Evolutionary conservation across 192 early-diverging fungal genomes (phyloP).

Genomic region (Umbelopsis isabellina): DNA sequence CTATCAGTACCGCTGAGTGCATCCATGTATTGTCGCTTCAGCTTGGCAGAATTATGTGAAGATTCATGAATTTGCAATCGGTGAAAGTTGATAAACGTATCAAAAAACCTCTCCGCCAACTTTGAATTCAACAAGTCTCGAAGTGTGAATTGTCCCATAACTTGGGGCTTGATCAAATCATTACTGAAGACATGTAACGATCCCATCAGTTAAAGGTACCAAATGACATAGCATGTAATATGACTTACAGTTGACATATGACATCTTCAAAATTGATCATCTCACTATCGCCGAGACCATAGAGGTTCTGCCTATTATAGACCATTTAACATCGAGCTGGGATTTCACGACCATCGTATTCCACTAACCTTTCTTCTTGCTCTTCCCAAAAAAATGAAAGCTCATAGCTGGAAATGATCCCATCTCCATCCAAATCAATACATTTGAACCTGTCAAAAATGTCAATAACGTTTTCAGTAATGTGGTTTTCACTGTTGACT

Average conservation of each 20-base stretch:
- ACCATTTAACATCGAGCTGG: background rate
- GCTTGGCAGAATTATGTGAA: slow-evolving; percentile 29
- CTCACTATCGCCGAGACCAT: slow-evolving; percentile 19
- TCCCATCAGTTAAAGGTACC: background rate
- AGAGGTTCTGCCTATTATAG: slow-evolving; percentile 5
- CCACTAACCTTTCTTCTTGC: slow-evolving; percentile 49
- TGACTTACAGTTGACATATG: slow-evolving; percentile 38
- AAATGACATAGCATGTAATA: background rate
- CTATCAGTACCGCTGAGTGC: background rate
- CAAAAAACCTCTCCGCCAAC: slow-evolving; percentile 42
- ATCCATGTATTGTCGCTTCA: slow-evolving; percentile 26
- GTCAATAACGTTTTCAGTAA: background rate
- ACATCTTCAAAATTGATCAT: slow-evolving; percentile 40
- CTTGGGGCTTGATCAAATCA: slow-evolving; percentile 37
- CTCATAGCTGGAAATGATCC: slow-evolving; percentile 83
- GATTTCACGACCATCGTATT: background rate
- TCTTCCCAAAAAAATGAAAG: slow-evolving; percentile 86
- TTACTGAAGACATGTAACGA: slow-evolving; percentile 19
- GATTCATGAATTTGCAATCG: slow-evolving; percentile 41
- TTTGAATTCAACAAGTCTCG: slow-evolving; percentile 34
- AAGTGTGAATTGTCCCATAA: slow-evolving; percentile 33
- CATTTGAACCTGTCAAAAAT: slow-evolving; percentile 86
- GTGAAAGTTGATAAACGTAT: slow-evolving; percentile 41
- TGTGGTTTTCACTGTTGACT: background rate
- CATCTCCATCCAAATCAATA: slow-evolving; percentile 91